A percentile compares a stretch with the other conserved stretches of the same genome.
phyloP scores from a whole-genome alignment of 495 filamentous ascomycete species.

The Penicillium bialowiezense region DNA sequence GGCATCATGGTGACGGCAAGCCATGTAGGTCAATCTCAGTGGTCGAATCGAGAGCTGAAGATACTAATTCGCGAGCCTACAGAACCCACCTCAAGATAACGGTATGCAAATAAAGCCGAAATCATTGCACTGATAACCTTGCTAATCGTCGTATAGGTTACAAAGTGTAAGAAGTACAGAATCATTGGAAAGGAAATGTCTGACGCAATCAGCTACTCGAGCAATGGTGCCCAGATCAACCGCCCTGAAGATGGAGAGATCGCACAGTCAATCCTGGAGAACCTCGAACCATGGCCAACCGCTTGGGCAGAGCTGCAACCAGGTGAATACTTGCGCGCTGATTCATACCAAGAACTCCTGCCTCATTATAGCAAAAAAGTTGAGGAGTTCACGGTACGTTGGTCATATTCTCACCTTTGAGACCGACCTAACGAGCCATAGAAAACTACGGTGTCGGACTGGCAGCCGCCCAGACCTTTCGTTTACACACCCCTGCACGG shows the following conservation, averaged over 20 bases:
- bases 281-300: constrained; percentile 50
- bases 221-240: constrained; percentile 69
- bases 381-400: constrained; percentile 35
- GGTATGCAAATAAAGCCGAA: constrained; percentile 25
- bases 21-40: constrained; percentile 40
- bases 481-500: constrained; percentile 73
- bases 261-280: constrained; percentile 55
- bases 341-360: constrained; percentile 39
- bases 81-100: constrained; percentile 69
- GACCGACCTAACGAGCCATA: constrained; percentile 17
- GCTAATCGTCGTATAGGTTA: constrained; percentile 45
- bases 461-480: constrained; percentile 39
- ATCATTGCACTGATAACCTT: not conserved
- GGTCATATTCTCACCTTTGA: not conserved
- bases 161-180: constrained; percentile 53
- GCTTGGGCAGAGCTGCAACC: constrained; percentile 51
- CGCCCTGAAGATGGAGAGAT: constrained; percentile 63
- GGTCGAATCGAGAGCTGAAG: not conserved
- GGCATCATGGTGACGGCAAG: constrained; percentile 74
- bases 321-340: constrained; percentile 36
- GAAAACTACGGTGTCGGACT: constrained; percentile 35
- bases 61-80: constrained; percentile 14
- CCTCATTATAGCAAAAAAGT: constrained; percentile 44
- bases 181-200: not conserved
- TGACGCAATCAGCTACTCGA: constrained; percentile 50